These are phyloP conservation scores for Podospora pseudoanserina DNA, from an alignment of 495 filamentous ascomycete genomes.

Conservation along the genomic window DNA sequence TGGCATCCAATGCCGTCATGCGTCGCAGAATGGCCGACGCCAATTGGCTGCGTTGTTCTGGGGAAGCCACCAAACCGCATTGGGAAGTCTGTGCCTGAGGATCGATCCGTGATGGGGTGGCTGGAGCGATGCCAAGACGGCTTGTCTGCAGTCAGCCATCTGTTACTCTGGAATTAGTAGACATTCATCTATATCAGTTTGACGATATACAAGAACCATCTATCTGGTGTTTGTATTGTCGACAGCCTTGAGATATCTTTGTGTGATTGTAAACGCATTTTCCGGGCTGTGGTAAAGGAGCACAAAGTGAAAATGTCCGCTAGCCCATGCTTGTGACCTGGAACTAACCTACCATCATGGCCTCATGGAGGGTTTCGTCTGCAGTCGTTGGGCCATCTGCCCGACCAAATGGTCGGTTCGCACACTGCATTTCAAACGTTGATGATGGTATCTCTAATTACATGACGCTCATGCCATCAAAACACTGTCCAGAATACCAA, in stretches of 20 bases:
- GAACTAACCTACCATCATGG: background rate
- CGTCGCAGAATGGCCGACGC: conserved; percentile 10
- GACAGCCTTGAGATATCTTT: background rate
- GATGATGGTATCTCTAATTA: background rate
- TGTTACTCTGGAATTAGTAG: too few species aligned
- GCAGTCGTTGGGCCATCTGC: background rate
- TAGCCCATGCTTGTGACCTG: background rate
- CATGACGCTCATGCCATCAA: background rate
- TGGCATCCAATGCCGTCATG: conserved; percentile 20
- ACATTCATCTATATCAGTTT: too few species aligned
- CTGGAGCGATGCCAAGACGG: conserved; percentile 2
- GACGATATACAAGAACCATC: too few species aligned
- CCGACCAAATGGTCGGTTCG: background rate
- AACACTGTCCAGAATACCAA: background rate
- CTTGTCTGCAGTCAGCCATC: background rate
- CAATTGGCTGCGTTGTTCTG: conserved; percentile 14
- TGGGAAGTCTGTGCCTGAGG: conserved; percentile 13
- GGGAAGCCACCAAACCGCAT: background rate
- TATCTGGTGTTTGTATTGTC: too few species aligned
- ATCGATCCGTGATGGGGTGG: conserved; percentile 2
- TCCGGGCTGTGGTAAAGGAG: background rate
- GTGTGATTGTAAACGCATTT: background rate
- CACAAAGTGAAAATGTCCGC: background rate
- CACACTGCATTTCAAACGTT: background rate
- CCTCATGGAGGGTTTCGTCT: background rate